phyloP scores from a whole-genome alignment of 2,329 filamentous ascomycete species.

The Xenosphaeropsis pyriputrescens region DNA sequence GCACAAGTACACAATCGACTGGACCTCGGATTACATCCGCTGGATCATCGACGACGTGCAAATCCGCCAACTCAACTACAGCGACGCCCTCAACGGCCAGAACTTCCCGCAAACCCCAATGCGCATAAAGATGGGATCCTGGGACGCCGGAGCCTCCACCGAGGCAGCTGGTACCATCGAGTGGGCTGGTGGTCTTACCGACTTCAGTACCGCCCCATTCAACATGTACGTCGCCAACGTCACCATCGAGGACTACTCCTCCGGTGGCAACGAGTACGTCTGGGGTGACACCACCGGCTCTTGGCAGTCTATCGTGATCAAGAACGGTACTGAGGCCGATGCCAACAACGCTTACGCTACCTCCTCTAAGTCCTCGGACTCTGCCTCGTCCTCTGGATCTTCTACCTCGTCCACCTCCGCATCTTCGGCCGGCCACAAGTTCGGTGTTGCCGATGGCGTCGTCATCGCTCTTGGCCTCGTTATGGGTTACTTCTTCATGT shows the following conservation, averaged over 20 bases:
- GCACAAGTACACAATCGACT: slow-evolving; percentile 56
- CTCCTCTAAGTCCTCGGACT: slow-evolving; percentile 1
- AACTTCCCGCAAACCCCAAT: slow-evolving; percentile 58
- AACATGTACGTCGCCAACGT: slow-evolving; percentile 34
- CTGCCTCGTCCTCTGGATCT: slow-evolving; percentile 3
- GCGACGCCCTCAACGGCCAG: slow-evolving; percentile 30
- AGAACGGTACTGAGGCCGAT: slow-evolving; percentile 3
- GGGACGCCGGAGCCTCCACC: slow-evolving; percentile 24
- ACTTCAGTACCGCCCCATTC: slow-evolving; percentile 29
- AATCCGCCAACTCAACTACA: slow-evolving; percentile 30
- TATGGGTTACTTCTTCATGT: slow-evolving; percentile 18
- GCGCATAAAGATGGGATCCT: slow-evolving; percentile 47
- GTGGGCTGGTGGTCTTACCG: slow-evolving; percentile 49
- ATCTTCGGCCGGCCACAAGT: slow-evolving; percentile 7
- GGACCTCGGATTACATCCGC: slow-evolving; percentile 40
- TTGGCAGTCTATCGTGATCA: slow-evolving; percentile 29
- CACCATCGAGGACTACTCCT: slow-evolving; percentile 31
- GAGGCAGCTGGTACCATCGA: slow-evolving; percentile 40
- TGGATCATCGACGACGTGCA: slow-evolving; percentile 41
- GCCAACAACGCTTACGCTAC: slow-evolving; percentile 1
- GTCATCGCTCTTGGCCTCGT: slow-evolving; percentile 16
- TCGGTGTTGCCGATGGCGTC: slow-evolving; percentile 12
- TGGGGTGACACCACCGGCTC: slow-evolving; percentile 31
- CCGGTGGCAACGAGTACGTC: slow-evolving; percentile 31
- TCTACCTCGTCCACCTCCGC: slow-evolving; percentile 1